Evolutionary conservation across 2,329 filamentous ascomycete genomes (phyloP), one percentile per base, ranked within the genome.

Genomic region (Ascochyta koolunga): DNA sequence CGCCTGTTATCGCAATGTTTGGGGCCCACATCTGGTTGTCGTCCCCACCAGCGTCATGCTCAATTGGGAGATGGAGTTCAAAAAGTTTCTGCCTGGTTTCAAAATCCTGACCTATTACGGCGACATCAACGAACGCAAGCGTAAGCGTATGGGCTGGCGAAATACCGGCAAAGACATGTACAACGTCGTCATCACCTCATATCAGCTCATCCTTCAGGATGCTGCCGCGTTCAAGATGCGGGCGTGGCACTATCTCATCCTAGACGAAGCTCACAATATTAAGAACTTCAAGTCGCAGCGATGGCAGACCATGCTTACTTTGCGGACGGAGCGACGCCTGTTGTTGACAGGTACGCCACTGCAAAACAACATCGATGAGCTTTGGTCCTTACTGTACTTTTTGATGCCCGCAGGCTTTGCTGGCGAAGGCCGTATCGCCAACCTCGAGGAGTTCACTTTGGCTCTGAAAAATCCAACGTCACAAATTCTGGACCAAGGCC

Each of bases 41-140:
- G 95, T 99, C 2, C 95, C 95, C 1, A 99, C 95, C 2, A 98
- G 93, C 75, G 96, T 99, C 42, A 97, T 99, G 83, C 85, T 99
- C 61, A 99, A 99, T 71, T 99, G 95, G 95, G 96, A 99, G 74
- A 98, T 98, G 89, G 95, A 99, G 76, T 99, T 99, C 82, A 98
- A 98, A 71, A 99, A 99, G 73, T 99, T 93, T 86, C 91, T 93
- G 52, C 95, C 96, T 3, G 93, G 95, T 0, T 99, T 99, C 81
- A 98, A 97, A 72, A 96, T 99, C 50, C 81, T 99, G 54, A 95
- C 93, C 0, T 99, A 99, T 77, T 99, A 98, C 71, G 95, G 96
- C 37, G 91, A 89, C 36, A 89, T 93, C 66, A 92, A 97, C 62
- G 95, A 99, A 76, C 88, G 95, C 39, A 93, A 91, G 72, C 83